Percentiles rank a stretch among this genome's conserved stretches.
Evolutionary conservation across 805 yeast species (phyloP).

Genomic region (Ogataea neopini): DNA sequence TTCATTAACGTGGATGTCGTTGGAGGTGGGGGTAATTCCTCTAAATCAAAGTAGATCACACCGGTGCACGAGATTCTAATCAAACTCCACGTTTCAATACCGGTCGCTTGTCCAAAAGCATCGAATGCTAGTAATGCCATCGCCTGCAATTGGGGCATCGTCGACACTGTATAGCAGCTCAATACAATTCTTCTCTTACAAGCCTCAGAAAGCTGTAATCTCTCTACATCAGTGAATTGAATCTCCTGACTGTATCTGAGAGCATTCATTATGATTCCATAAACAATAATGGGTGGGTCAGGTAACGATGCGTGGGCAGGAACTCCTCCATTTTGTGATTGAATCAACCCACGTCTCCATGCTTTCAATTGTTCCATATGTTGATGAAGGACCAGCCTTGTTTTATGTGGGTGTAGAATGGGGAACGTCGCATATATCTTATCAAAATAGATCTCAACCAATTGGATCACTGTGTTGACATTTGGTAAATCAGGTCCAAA

Average conservation of each 20-base stretch:
- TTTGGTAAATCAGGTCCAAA: conserved; percentile 6
- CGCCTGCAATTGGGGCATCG: conserved; percentile 27
- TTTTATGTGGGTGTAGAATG: conserved; percentile 16
- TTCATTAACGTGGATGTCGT: neutral
- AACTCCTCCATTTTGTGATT: neutral
- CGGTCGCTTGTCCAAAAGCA: conserved; percentile 25
- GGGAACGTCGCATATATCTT: conserved; percentile 19
- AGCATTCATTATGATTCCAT: conserved; percentile 23
- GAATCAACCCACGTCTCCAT: neutral
- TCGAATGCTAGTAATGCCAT: conserved; percentile 28
- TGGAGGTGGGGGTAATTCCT: conserved; percentile 5
- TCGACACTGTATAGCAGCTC: conserved; percentile 23
- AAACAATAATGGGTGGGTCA: conserved; percentile 16
- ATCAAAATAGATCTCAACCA: conserved; percentile 9
- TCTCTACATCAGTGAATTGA: conserved; percentile 1
- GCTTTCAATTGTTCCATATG: conserved; percentile 5
- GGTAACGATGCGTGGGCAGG: neutral
- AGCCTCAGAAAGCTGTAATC: conserved; percentile 7
- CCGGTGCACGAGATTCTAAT: conserved; percentile 29
- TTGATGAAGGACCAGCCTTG: conserved; percentile 3
- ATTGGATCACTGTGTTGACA: neutral
- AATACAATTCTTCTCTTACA: conserved; percentile 25
- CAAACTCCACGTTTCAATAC: conserved; percentile 30
- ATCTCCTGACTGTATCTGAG: conserved; percentile 14
- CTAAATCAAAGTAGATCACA: conserved; percentile 23